phyloP scores from a whole-genome alignment of 1,284 basidiomycete species.

The Cryptococcus sp. region DNA sequence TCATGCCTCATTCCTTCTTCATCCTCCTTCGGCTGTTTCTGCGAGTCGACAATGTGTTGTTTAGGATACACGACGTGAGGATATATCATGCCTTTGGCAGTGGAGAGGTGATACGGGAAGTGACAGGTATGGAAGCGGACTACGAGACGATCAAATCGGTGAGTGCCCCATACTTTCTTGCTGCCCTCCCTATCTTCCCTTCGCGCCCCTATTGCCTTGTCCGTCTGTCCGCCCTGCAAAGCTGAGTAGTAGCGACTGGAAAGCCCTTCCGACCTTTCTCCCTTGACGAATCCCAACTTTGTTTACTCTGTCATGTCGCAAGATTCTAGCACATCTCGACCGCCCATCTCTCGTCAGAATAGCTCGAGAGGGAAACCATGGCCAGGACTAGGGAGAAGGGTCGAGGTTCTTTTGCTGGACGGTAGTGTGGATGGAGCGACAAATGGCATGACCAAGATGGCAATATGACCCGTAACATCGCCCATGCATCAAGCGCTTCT shows the following conservation, averaged over 20 bases:
- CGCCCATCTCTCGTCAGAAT: conserved; percentile 41
- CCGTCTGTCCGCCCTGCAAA: not conserved
- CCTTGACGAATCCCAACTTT: conserved; percentile 81
- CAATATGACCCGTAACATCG: not conserved
- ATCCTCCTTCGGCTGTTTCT: conserved; percentile 87
- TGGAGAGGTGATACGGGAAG: conserved; percentile 65
- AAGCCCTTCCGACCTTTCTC: conserved; percentile 74
- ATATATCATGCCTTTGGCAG: conserved; percentile 74
- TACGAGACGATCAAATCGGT: conserved; percentile 77
- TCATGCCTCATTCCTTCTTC: conserved; percentile 96
- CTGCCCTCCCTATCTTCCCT: not conserved
- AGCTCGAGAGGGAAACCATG: conserved; percentile 58
- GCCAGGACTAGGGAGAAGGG: conserved; percentile 59
- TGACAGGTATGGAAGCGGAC: conserved; percentile 80
- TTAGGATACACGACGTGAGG: conserved; percentile 83
- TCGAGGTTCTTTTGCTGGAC: conserved; percentile 30
- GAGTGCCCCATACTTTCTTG: conserved; percentile 27
- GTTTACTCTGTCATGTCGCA: conserved; percentile 63
- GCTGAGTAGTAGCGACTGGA: conserved; percentile 59
- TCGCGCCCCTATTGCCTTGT: too few relatives aligned
- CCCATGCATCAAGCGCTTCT: not conserved
- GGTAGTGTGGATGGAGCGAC: too few relatives aligned
- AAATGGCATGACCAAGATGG: not conserved
- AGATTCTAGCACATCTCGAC: not conserved
- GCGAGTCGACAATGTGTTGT: conserved; percentile 90